These are phyloP conservation scores for Gynochthodes officinalis DNA, from an alignment of 257 asterid genomes.

Conservation along the genomic window DNA sequence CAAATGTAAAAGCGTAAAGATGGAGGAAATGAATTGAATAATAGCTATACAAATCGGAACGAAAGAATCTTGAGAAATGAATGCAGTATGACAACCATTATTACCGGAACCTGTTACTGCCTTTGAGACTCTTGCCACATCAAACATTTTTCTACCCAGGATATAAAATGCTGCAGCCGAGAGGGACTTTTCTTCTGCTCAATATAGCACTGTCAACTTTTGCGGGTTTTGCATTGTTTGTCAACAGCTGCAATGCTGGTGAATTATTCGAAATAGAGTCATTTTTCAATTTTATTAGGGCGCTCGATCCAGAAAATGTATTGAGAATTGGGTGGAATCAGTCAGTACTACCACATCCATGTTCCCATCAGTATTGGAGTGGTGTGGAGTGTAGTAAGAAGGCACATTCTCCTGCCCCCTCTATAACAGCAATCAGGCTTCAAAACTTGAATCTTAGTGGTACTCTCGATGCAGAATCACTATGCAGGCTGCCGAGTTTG, in stretches of 20 bases:
- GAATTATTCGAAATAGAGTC: conserved; percentile 12
- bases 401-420: neutral
- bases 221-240: conserved; percentile 14
- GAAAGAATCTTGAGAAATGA: neutral
- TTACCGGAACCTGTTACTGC: no score
- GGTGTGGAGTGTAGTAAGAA: conserved; percentile 16
- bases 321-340: conserved; percentile 9
- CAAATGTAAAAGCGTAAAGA: conserved; percentile 5
- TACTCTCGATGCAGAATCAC: conserved; percentile 24
- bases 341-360: conserved; percentile 9
- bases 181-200: neutral
- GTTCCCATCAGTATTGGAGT: conserved; percentile 13
- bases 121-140: no score
- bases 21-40: conserved; percentile 8
- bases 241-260: conserved; percentile 21
- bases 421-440: conserved; percentile 18
- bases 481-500: conserved; percentile 27
- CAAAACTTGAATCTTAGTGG: conserved; percentile 25
- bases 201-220: conserved; percentile 11
- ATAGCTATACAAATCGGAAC: neutral
- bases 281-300: conserved; percentile 20
- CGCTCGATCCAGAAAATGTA: conserved; percentile 30
- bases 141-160: neutral
- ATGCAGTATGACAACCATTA: no score
- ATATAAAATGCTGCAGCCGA: neutral